Evolutionary conservation across 1,139 yeast species (phyloP).

Genomic region (Debaryomyces subglobosus): DNA sequence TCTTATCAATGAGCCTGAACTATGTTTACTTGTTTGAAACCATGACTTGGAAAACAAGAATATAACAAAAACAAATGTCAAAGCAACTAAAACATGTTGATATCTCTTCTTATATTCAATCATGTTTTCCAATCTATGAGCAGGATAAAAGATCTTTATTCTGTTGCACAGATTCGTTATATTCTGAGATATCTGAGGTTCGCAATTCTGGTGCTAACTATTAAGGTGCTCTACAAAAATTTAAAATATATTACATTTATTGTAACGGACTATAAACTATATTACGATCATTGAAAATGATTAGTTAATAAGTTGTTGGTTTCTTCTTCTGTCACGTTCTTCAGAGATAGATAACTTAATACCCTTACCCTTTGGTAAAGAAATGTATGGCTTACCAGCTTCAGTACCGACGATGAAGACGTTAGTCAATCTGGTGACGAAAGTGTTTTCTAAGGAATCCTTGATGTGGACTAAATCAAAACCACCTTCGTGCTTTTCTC

Average conservation of each 20-base stretch:
- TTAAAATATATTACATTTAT: conserved; percentile 10
- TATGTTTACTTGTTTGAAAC: not conserved
- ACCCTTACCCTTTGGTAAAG: conserved; percentile 99
- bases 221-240: not conserved
- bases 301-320: conserved; percentile 56
- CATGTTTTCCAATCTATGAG: not conserved
- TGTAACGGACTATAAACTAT: conserved; percentile 10
- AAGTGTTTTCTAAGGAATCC: conserved; percentile 96
- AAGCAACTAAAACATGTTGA: not conserved
- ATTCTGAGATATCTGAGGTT: not conserved
- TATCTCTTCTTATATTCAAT: not conserved
- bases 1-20: conserved; percentile 26
- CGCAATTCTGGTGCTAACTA: not conserved
- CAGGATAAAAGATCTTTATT: not conserved
- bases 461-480: conserved; percentile 98
- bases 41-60: not conserved
- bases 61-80: not conserved
- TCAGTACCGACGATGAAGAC: conserved; percentile 94
- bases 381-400: conserved; percentile 95
- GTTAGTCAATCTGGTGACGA: conserved; percentile 97
- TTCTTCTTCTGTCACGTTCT: conserved; percentile 99
- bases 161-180: not conserved
- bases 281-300: conserved; percentile 3
- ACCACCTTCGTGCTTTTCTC: conserved; percentile 99
- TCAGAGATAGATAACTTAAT: conserved; percentile 96